Evolutionary conservation across 2,329 filamentous ascomycete genomes (phyloP), one percentile per base, ranked within the genome.

Genomic region (Pseudogymnoascus pannorum): DNA sequence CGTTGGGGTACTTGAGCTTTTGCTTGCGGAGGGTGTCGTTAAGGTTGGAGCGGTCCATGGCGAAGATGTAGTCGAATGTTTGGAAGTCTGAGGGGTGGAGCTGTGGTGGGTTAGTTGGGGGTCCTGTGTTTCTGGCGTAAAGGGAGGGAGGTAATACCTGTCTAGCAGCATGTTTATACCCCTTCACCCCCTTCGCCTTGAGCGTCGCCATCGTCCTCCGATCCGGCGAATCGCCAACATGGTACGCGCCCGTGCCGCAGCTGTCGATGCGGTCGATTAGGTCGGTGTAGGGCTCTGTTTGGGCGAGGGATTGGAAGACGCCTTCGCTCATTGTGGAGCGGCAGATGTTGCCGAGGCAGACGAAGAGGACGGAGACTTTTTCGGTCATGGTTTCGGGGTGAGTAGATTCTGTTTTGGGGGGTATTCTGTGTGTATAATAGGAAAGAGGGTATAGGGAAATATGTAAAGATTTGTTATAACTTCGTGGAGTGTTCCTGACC

Each of bases 281-380:
- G 54, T 75, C 78, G 68, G 81, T 78, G 69, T 85, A 85, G 22
- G 83, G 79, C 54, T 82, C 75, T 62, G 87, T 82, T 66, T 82
- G 79, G 40, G 82, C 81, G 40, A 94, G 77, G 63, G 87, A 83
- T 62, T 86, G 85, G 77, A 99, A 97, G 66, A 96, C 89, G 58
- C 90, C 94, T 78, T 97, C 93, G 51, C 92, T 91, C 94, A 99
- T 97, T 31, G 94, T 90, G 6, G 92, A 96, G 64, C 83, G 81
- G 73, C 92, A 99, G 71, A 97, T 97, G 75, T 99, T 99, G 73
- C 94, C 94, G 33, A 97, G 82, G 76, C 94, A 99, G 68, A 97
- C 93, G 72, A 97, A 97, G 59, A 97, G 84, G 36, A 97, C 88
- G 2, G 87, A 92, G 60, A 90, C 71, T 2, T 68, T 64, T n/a